phyloP scores from a whole-genome alignment of 257 asterid genomes.

The Agastache rugosa region DNA sequence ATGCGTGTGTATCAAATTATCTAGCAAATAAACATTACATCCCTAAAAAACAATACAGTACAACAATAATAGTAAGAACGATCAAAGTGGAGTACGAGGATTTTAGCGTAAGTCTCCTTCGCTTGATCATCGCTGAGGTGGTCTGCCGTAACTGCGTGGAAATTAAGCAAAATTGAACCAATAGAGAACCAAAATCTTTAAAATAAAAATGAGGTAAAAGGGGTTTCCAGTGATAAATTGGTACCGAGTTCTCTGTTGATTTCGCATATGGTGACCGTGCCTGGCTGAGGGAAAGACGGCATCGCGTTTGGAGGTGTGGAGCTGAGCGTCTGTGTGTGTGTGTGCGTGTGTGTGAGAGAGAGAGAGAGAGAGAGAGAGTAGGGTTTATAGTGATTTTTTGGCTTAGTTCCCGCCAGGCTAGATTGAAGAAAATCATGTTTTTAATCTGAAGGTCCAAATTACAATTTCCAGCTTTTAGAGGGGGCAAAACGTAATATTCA shows the following conservation, averaged over 20 bases:
- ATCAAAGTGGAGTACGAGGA: slow-evolving; percentile 53
- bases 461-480: neutral
- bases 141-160: slow-evolving; percentile 72
- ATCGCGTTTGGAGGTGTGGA: slow-evolving; percentile 34
- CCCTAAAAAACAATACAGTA: neutral
- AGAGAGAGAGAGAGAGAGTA: slow-evolving; percentile 20
- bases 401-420: slow-evolving; percentile 47
- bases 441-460: neutral
- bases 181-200: neutral
- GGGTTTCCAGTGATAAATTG: neutral
- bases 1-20: slow-evolving; percentile 10
- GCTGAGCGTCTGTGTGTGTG: neutral
- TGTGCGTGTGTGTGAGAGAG: neutral
- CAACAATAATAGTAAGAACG: neutral
- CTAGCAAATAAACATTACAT: neutral
- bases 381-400: slow-evolving; percentile 47
- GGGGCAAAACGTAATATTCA: neutral
- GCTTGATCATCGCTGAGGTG: slow-evolving; percentile 77
- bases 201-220: slow-evolving; percentile 18
- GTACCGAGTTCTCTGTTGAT: slow-evolving; percentile 85
- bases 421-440: no score
- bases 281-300: slow-evolving; percentile 90
- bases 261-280: slow-evolving; percentile 85
- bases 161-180: slow-evolving; percentile 1
- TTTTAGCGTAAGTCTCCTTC: slow-evolving; percentile 72